These are phyloP conservation scores for Macadamia integrifolia DNA, from an alignment of 164 flowering plant genomes.

Conservation along the genomic window DNA sequence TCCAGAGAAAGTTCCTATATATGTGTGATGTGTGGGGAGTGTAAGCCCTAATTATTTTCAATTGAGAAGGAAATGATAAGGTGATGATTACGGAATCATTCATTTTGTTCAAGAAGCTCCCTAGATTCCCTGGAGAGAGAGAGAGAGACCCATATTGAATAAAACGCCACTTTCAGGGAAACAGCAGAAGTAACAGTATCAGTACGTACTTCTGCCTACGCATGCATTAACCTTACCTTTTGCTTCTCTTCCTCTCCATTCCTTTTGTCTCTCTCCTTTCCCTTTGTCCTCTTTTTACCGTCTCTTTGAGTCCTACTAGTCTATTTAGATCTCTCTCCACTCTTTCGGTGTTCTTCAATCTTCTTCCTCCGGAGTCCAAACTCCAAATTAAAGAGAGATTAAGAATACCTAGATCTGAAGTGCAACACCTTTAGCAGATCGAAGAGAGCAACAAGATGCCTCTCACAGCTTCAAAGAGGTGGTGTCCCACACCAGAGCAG, in stretches of 20 bases:
- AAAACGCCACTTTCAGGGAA: background rate
- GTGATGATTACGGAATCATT: slow-evolving; percentile 40
- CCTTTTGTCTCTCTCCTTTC: background rate
- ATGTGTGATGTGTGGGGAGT: no score
- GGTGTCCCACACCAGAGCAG: slow-evolving; percentile 90
- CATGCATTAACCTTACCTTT: background rate
- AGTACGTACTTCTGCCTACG: background rate
- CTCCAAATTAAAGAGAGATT: no score
- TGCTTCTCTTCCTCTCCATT: background rate
- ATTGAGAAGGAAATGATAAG: slow-evolving; percentile 11
- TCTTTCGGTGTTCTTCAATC: background rate
- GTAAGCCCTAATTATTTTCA: no score
- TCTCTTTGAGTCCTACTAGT: background rate
- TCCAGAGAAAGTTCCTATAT: no score
- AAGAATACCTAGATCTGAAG: no score
- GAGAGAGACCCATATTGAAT: background rate
- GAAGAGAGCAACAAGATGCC: slow-evolving; percentile 26
- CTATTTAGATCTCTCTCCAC: background rate
- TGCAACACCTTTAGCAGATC: no score
- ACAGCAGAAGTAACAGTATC: background rate
- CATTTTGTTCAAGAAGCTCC: background rate
- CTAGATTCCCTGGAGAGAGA: no score
- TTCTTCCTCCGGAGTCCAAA: background rate
- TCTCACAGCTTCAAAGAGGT: slow-evolving; percentile 50
- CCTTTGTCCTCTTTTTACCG: background rate